phyloP scores from a whole-genome alignment of 2,329 filamentous ascomycete genomes.

The Pseudodiploospora longispora region DNA sequence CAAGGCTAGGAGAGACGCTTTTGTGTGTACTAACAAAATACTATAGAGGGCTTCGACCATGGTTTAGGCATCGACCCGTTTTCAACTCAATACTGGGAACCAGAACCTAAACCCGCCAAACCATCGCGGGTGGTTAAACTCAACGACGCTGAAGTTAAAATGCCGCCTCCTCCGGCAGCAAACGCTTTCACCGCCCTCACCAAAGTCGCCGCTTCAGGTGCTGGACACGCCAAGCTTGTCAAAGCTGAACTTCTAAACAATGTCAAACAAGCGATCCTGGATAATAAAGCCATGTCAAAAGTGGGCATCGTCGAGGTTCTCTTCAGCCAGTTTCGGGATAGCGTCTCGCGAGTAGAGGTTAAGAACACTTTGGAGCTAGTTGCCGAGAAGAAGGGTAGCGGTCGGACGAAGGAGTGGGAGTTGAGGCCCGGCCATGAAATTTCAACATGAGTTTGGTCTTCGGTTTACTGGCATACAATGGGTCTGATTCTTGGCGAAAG shows the following conservation, averaged over 20 bases:
- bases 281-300: constrained; percentile 32
- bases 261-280: constrained; percentile 33
- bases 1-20: no score
- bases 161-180: constrained; percentile 25
- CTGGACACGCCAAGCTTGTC: constrained; percentile 22
- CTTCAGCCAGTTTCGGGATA: constrained; percentile 29
- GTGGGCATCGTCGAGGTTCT: constrained; percentile 33
- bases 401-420: constrained; percentile 30
- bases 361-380: constrained; percentile 34
- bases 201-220: constrained; percentile 8
- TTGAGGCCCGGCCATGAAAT: constrained; percentile 32
- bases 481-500: no score
- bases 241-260: constrained; percentile 32
- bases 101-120: constrained; percentile 22
- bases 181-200: constrained; percentile 31
- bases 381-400: constrained; percentile 31
- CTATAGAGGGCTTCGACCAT: constrained; percentile 37
- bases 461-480: not conserved
- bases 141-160: constrained; percentile 15
- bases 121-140: constrained; percentile 2
- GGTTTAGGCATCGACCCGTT: constrained; percentile 70
- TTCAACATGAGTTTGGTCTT: constrained; percentile 13
- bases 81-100: constrained; percentile 70
- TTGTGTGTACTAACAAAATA: constrained; percentile 11
- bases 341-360: constrained; percentile 30